Evolutionary conservation across 371 early-diverging fungal genomes (phyloP).

Genomic region (Circinella minor): DNA sequence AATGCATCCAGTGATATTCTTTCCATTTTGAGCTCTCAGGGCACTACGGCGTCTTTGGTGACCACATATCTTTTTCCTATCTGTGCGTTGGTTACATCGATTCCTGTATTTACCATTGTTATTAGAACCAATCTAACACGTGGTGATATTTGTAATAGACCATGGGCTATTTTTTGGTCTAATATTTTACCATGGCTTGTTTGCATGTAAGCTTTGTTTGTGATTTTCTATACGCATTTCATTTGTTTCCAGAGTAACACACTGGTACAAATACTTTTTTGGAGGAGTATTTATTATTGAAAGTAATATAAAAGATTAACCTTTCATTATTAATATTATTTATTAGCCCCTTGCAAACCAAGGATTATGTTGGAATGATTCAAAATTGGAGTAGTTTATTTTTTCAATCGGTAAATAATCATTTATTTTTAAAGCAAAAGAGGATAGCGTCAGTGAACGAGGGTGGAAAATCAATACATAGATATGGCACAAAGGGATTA

Average conservation of each 20-base stretch:
- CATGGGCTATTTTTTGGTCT: constrained; percentile 60
- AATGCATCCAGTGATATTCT: constrained; percentile 52
- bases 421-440: background rate
- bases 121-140: constrained; percentile 71
- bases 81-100: constrained; percentile 73
- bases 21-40: constrained; percentile 40
- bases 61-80: constrained; percentile 74
- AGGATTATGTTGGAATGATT: constrained; percentile 36
- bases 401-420: constrained; percentile 45
- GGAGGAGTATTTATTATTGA: no score
- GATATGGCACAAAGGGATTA: no score
- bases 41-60: constrained; percentile 54
- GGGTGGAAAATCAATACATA: no score
- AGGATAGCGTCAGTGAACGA: background rate
- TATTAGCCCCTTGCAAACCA: constrained; percentile 46
- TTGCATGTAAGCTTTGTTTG: constrained; percentile 49
- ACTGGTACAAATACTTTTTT: no score
- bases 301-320: no score
- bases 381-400: constrained; percentile 55
- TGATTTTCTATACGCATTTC: background rate
- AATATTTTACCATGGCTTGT: constrained; percentile 70
- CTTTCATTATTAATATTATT: background rate
- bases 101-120: constrained; percentile 80
- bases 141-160: constrained; percentile 54
- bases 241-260: no score